Evolutionary conservation across 202 grass and related monocot genomes (phyloP).

Genomic region (Sporobolus alterniflorus): DNA sequence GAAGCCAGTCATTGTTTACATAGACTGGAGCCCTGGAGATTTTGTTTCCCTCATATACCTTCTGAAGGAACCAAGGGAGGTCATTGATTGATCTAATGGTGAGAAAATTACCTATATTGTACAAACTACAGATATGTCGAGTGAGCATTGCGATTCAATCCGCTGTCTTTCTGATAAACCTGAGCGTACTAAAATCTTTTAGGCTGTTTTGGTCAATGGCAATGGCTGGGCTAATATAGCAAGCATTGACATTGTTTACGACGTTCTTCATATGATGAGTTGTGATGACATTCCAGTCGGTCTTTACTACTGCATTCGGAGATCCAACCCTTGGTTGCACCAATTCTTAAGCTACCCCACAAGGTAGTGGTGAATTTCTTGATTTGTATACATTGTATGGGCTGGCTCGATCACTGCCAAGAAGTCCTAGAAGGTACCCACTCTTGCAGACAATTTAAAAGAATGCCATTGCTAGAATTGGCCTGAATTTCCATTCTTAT

Average conservation of each 20-base stretch:
- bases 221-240: slow-evolving; percentile 85
- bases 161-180: background rate
- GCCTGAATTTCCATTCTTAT: background rate
- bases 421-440: slow-evolving; percentile 78
- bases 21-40: slow-evolving; percentile 96
- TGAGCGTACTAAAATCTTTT: background rate
- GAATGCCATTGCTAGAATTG: background rate
- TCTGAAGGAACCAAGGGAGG: slow-evolving; percentile 70
- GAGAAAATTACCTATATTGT: background rate
- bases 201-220: slow-evolving; percentile 75
- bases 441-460: slow-evolving; percentile 2
- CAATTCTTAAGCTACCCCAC: slow-evolving; percentile 68
- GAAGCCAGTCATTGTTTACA: slow-evolving; percentile 74
- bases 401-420: slow-evolving; percentile 62
- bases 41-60: slow-evolving; percentile 91
- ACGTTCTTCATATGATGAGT: slow-evolving; percentile 95
- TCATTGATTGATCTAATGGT: slow-evolving; percentile 84
- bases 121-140: background rate
- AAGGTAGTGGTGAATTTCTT: slow-evolving; percentile 75
- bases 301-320: slow-evolving; percentile 49
- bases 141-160: background rate
- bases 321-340: slow-evolving; percentile 62
- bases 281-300: slow-evolving; percentile 79
- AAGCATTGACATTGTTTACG: slow-evolving; percentile 76
- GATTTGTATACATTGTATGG: slow-evolving; percentile 94